phyloP scores from a whole-genome alignment of 805 yeast species.

The Diddensiella caesifluorescens region DNA sequence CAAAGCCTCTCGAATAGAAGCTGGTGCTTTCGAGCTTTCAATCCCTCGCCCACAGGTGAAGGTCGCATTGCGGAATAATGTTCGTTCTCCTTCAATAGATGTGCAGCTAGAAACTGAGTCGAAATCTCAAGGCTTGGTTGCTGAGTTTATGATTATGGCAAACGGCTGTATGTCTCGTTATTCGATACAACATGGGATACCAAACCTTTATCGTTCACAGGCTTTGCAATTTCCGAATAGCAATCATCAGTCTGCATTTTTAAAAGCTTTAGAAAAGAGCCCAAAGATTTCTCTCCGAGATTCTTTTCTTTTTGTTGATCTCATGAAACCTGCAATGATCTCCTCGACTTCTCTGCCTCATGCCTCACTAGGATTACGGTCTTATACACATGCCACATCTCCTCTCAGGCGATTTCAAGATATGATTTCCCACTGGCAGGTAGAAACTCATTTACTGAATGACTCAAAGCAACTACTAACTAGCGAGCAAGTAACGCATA shows the following conservation, averaged over 20 bases:
- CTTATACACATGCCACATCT: conserved; percentile 76
- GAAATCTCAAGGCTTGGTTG: conserved; percentile 59
- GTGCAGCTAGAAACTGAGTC: conserved; percentile 32
- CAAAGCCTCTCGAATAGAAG: conserved; percentile 29
- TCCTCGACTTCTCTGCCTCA: conserved; percentile 47
- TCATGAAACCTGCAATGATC: conserved; percentile 49
- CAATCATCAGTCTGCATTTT: conserved; percentile 20
- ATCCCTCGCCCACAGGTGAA: conserved; percentile 12
- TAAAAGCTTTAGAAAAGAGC: conserved; percentile 24
- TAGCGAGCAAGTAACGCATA: conserved; percentile 8
- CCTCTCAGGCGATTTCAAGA: conserved; percentile 85
- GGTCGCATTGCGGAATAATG: conserved; percentile 14
- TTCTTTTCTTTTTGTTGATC: conserved; percentile 39
- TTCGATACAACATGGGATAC: conserved; percentile 22
- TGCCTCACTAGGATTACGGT: conserved; percentile 54
- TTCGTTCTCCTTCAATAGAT: neutral
- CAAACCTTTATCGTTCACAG: conserved; percentile 28
- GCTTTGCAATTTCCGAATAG: conserved; percentile 26
- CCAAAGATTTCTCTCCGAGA: conserved; percentile 7
- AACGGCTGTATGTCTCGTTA: conserved; percentile 41
- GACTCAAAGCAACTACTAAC: conserved; percentile 14
- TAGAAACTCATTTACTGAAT: conserved; percentile 41
- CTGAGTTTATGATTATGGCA: conserved; percentile 80
- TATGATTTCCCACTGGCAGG: conserved; percentile 72
- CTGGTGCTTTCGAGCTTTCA: conserved; percentile 40